phyloP scores from a whole-genome alignment of 78 protist species.

The Isochrysis galbana region DNA sequence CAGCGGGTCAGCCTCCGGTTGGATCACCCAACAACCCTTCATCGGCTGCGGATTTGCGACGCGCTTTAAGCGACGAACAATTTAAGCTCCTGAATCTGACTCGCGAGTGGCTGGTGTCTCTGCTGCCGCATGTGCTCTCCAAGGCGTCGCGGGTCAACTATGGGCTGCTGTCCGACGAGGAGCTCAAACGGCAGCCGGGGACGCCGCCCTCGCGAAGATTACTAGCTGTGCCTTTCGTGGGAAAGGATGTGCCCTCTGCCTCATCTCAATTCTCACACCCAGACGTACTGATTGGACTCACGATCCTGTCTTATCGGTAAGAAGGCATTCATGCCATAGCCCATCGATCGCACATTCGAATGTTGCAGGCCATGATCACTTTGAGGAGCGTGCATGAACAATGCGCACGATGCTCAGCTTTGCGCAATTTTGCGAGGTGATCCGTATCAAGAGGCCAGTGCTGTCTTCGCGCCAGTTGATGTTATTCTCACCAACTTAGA shows the following conservation, averaged over 20 bases:
- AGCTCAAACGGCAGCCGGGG: not conserved
- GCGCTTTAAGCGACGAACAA: not conserved
- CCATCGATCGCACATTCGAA: no score
- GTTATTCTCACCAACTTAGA: no score
- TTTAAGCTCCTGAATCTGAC: conserved; percentile 49
- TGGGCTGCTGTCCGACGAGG: conserved; percentile 47
- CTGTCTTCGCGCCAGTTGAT: no score
- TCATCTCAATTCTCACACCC: conserved; percentile 65
- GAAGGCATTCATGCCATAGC: no score
- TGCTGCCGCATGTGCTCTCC: conserved; percentile 63
- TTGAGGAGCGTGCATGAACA: no score
- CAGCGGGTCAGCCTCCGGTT: no score
- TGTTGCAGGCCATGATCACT: no score
- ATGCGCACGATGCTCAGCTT: no score
- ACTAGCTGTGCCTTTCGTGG: conserved; percentile 70
- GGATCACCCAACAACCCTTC: no score
- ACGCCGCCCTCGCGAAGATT: conserved; percentile 34
- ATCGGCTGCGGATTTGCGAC: not conserved
- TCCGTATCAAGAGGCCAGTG: no score
- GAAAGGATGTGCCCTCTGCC: conserved; percentile 58
- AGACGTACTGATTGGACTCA: conserved; percentile 61
- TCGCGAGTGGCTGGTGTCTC: conserved; percentile 29
- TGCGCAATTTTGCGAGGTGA: no score
- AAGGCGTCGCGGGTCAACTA: conserved; percentile 58
- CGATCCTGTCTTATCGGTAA: conserved; percentile 22